Evolutionary conservation across 495 filamentous ascomycete species (phyloP), one percentile per base, ranked within the genome.

Genomic region (Annulohypoxylon nitens): DNA sequence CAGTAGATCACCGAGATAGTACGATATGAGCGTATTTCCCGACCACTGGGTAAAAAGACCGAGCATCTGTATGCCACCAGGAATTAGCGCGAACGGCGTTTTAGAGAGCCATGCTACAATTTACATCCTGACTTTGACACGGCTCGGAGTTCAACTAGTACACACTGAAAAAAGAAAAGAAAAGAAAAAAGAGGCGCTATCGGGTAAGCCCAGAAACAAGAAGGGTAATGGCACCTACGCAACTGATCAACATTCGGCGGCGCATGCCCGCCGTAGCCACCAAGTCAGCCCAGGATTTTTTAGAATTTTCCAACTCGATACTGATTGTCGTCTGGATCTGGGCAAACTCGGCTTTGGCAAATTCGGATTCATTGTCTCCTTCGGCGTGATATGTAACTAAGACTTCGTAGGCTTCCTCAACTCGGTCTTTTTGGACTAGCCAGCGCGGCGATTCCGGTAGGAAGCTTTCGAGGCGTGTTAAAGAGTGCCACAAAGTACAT

Each of bases 321-420:
- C 81, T 71, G 65, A 89, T 85, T 4, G 88, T 87, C 3, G 78
- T 71, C 69, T 86, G 78, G 53, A 90, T 88, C 74, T 89, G 83
- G 30, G 83, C 83, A 47, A 87, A 79, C 71, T 89, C 87, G 9
- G 83, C 83, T 55, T 79, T 81, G 16, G 86, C 85, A 33, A 90
- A 81, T 26, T 82, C 78, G 9, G 85, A 87, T 30, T 80, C 76
- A 43, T 67, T 61, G 69, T 88, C 82, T 2, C 86, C 87, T 71
- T 89, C 86, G 20, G 83, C 88, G 69, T 90, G 88, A 64, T 88
- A 89, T 67, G 86, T 88, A 58, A 81, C 76, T 7, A 90, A 78
- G 83, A 81, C 85, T 0, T 81, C 76, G 20, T 79, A 81, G 2
- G 88, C 88, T 65, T 90, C 86, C n/a, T 88, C 84, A 9, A 75